Percentiles rank a stretch among this genome's conserved stretches.
Evolutionary conservation across 2,329 filamentous ascomycete genomes (phyloP).

Genomic region (Penicillium crustosum): DNA sequence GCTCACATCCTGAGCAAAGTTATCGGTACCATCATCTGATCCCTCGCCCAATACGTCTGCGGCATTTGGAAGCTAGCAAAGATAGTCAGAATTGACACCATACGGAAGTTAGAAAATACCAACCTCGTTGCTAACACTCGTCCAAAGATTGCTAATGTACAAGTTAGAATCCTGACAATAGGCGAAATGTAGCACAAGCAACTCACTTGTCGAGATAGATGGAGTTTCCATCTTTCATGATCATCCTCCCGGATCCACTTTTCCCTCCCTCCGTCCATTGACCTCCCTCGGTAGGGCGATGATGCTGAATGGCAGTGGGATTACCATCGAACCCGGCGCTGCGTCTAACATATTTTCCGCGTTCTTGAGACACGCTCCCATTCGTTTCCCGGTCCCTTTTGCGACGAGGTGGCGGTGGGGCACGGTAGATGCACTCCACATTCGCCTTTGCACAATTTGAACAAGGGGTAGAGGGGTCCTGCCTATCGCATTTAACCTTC

Average conservation of each 20-base stretch:
- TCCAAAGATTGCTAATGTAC: conserved; percentile 20
- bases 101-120: not conserved
- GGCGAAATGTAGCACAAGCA: not conserved
- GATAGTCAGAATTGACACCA: not conserved
- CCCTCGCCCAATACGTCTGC: conserved; percentile 18
- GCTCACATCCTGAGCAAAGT: conserved; percentile 10
- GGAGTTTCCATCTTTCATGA: conserved; percentile 26
- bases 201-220: conserved; percentile 28
- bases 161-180: conserved; percentile 1
- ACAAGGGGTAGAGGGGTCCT: conserved; percentile 47
- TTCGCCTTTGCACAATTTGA: conserved; percentile 47
- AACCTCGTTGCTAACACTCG: conserved; percentile 25
- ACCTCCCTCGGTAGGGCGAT: too few relatives aligned
- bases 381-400: conserved; percentile 23
- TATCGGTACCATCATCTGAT: conserved; percentile 12
- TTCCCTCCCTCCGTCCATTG: not conserved
- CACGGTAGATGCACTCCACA: conserved; percentile 37
- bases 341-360: conserved; percentile 11
- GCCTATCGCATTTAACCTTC: conserved; percentile 48
- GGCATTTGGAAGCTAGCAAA: conserved; percentile 21
- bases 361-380: conserved; percentile 9
- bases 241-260: conserved; percentile 22
- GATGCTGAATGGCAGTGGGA: not conserved
- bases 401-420: conserved; percentile 27
- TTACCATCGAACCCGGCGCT: not conserved